Evolutionary conservation across 2,329 filamentous ascomycete species (phyloP).

Genomic region (Hypoxylon sp.): DNA sequence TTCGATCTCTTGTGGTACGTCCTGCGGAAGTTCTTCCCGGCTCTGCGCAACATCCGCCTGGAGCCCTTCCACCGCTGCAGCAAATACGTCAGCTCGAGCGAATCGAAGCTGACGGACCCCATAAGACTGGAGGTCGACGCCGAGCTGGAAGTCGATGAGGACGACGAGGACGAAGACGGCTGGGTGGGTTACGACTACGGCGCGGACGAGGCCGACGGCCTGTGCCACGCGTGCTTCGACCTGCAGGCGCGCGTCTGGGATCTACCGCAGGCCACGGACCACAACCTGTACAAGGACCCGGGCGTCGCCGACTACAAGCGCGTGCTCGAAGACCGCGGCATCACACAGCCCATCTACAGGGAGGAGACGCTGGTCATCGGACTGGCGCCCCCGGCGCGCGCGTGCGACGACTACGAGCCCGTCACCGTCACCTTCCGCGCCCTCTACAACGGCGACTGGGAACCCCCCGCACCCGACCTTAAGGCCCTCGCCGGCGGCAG

Average conservation of each 20-base stretch:
- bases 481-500: neutral
- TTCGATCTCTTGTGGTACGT: conserved; percentile 19
- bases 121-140: neutral
- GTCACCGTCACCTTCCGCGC: conserved; percentile 9
- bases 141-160: too few species aligned
- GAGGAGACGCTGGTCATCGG: conserved; percentile 9
- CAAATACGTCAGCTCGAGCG: neutral
- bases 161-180: too few species aligned
- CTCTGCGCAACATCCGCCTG: conserved; percentile 26
- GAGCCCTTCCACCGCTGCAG: conserved; percentile 9
- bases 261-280: too few species aligned
- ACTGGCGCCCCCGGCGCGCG: neutral
- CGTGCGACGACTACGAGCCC: too few species aligned
- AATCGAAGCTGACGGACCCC: neutral
- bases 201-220: too few species aligned
- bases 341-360: neutral
- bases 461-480: neutral
- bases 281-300: too few species aligned
- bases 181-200: too few species aligned
- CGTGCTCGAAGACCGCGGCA: neutral
- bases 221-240: conserved; percentile 10
- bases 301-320: neutral
- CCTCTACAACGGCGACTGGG: neutral
- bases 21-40: conserved; percentile 18
- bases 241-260: neutral